These are phyloP conservation scores for Avena insularis DNA, from an alignment of 176 grass and related monocot species.

Conservation along the genomic window DNA sequence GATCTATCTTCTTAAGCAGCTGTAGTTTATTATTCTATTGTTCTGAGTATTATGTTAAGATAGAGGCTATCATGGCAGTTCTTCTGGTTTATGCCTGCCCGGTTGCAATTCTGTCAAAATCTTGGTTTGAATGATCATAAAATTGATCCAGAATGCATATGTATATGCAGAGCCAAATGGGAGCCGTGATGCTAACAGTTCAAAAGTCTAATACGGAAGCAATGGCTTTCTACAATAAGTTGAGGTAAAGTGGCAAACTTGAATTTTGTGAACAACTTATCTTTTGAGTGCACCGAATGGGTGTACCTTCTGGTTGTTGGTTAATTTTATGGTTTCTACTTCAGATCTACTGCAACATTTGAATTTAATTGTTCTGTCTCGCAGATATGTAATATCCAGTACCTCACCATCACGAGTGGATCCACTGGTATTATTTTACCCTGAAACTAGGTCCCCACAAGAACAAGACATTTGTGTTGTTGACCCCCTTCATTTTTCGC, in stretches of 20 bases:
- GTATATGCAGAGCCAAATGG: constrained; percentile 68
- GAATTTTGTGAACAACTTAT: constrained; percentile 7
- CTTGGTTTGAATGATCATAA: constrained; percentile 12
- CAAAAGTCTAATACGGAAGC: constrained; percentile 75
- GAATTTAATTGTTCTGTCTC: constrained; percentile 18
- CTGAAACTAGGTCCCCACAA: neutral
- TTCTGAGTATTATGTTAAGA: constrained; percentile 18
- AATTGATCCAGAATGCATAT: neutral
- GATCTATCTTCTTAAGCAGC: neutral
- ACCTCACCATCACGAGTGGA: constrained; percentile 80
- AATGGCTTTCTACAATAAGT: constrained; percentile 79
- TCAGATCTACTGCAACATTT: neutral
- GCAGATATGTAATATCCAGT: constrained; percentile 81
- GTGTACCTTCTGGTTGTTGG: constrained; percentile 20
- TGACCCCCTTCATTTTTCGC: neutral
- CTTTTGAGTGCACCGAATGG: neutral
- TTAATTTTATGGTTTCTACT: neutral
- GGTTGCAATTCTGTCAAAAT: constrained; percentile 10
- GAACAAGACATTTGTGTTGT: constrained; percentile 14
- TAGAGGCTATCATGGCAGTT: neutral
- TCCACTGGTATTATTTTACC: constrained; percentile 60
- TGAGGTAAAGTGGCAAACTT: constrained; percentile 54
- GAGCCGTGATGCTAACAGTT: constrained; percentile 88
- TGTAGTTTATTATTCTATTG: neutral
- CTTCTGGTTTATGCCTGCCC: constrained; percentile 25